Base-by-base conservation (phyloP, 331 rosid species). In the Telfairia occidentalis region DNA sequence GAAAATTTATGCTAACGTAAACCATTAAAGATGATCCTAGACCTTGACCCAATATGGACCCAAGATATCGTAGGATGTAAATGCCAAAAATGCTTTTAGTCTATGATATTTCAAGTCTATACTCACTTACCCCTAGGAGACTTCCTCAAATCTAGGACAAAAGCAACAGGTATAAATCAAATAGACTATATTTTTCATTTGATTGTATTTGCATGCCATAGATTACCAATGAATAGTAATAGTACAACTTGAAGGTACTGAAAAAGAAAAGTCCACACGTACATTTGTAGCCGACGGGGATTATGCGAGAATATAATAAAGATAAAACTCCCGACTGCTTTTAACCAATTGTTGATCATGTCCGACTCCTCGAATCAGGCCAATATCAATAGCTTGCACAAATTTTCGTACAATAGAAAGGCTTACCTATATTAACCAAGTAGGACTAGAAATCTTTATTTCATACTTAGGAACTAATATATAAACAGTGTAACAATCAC, bases 381-480 rank as follows among this genome's bases (percentile, higher is more conserved):
- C 99, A 30, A 90, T 90, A 73, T 97, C 99, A 49, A 92, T 97
- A 80, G 96, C 81, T 87, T 95, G 97, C 79, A 95, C 97, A 85
- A 95, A 95, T 81, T 96, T 89, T 83, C 97, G 86, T 1, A 95
- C 99, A 80, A 95, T 97, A 86, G 99, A 96, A 89, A 95, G 99
- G 80, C 99, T 95, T 52, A 91, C 98, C 97, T 93, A 86, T 85
- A 86, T 83, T 64, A 83, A 79, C 32, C 81, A 26, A 86, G 76
- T 7, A 81, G n/a, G 9, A 76, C 35, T 71, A 16, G 4, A 71
- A 48, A 64, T 83, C 19, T 65, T 57, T 23, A 52, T 64, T 66
- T 61, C 13, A 34, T n/a, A 79, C 19, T 5, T 3, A 72, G 38
- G 58, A 37, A 34, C 45, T 37, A 58, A 83, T 59, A 64, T 42